These are phyloP conservation scores for Suillus lakei DNA, from an alignment of 768 basidiomycete species.

Conservation along the genomic window DNA sequence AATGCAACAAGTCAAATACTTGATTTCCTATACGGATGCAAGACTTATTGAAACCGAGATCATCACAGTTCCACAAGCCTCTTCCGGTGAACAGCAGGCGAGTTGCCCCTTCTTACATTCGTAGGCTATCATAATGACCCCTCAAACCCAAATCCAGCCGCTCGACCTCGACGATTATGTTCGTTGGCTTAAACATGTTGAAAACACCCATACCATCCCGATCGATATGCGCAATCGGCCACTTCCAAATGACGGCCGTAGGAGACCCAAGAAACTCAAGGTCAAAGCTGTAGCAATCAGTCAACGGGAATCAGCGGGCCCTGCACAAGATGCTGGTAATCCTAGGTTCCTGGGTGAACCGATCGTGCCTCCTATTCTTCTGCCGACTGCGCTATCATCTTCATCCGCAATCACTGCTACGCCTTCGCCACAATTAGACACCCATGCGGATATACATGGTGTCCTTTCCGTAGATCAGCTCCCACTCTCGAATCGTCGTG, in stretches of 20 bases:
- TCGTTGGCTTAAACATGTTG: slow-evolving; percentile 2
- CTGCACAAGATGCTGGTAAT: neutral
- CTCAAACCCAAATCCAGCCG: neutral
- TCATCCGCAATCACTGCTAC: neutral
- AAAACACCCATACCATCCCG: slow-evolving; percentile 3
- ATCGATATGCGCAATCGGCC: slow-evolving; percentile 9
- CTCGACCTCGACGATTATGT: slow-evolving; percentile 3
- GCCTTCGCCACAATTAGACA: neutral
- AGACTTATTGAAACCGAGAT: slow-evolving; percentile 10
- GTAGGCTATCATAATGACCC: neutral
- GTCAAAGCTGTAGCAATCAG: neutral
- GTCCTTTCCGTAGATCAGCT: neutral
- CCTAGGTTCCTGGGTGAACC: neutral
- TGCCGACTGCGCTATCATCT: neutral
- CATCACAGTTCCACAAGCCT: neutral
- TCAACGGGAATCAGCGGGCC: neutral
- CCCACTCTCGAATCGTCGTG: neutral
- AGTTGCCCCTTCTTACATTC: neutral
- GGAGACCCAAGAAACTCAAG: neutral
- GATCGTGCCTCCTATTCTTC: neutral
- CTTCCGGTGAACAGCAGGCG: neutral
- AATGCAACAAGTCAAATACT: slow-evolving; percentile 27
- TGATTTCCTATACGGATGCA: slow-evolving; percentile 22
- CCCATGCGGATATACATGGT: neutral
- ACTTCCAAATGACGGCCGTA: slow-evolving; percentile 14